Conservation (phyloP, 2,329 filamentous ascomycete species). For the Aspergillus viridinutans region DNA sequence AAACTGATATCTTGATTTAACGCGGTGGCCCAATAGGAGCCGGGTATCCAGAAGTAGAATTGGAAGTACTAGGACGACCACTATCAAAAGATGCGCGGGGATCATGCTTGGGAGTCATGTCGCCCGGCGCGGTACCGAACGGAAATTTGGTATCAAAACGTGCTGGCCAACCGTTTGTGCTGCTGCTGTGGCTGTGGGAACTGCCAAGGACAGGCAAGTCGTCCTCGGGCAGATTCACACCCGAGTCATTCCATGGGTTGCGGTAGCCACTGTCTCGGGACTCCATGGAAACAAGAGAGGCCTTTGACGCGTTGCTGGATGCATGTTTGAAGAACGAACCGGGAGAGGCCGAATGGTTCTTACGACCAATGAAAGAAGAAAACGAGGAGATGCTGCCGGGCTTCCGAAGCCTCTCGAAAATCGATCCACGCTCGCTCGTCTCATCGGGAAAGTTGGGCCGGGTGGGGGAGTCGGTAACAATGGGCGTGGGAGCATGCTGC, state of each 20-base stretch:
- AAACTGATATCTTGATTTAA: constrained; percentile 57
- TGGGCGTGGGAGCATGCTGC: constrained; percentile 79
- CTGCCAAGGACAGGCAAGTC: constrained; percentile 55
- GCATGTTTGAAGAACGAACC: constrained; percentile 90
- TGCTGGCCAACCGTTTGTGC: constrained; percentile 46
- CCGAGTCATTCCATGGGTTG: constrained; percentile 97
- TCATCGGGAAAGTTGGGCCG: constrained; percentile 80
- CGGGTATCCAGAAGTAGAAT: constrained; percentile 97
- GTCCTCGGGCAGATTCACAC: constrained; percentile 88
- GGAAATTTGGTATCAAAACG: constrained; percentile 62
- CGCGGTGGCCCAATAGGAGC: constrained; percentile 85
- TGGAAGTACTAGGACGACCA: constrained; percentile 87
- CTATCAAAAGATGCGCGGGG: constrained; percentile 83
- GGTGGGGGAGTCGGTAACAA: constrained; percentile 82
- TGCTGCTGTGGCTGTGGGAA: constrained; percentile 61
- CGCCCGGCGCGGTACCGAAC: constrained; percentile 63
- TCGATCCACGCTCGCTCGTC: constrained; percentile 70
- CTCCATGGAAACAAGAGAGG: constrained; percentile 92
- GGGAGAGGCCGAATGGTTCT: constrained; percentile 85
- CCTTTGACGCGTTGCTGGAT: constrained; percentile 84
- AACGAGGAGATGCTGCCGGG: constrained; percentile 92
- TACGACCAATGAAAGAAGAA: constrained; percentile 93
- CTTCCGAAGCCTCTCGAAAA: constrained; percentile 91
- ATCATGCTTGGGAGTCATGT: constrained; percentile 78
- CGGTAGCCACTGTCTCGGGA: constrained; percentile 91